phyloP scores from a whole-genome alignment of 176 grass and related monocot genomes.

The Oryza coarctata region DNA sequence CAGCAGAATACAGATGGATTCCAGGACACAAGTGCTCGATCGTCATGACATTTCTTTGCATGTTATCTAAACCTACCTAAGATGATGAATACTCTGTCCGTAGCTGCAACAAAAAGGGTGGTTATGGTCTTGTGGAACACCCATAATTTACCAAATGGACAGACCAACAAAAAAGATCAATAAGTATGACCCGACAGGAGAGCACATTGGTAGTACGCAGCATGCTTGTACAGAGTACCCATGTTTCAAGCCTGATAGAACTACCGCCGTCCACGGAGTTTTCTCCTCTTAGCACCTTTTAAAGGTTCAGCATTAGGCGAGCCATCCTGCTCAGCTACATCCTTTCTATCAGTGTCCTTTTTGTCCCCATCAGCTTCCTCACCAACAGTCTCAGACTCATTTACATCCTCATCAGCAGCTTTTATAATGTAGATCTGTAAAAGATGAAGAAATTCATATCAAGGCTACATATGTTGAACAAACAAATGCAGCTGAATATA shows the following conservation, averaged over 20 bases:
- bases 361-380: slow-evolving; percentile 27
- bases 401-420: slow-evolving; percentile 50
- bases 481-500: neutral
- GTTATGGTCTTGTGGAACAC: neutral
- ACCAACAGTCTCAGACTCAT: slow-evolving; percentile 32
- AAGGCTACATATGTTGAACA: neutral
- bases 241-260: neutral
- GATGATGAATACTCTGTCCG: neutral
- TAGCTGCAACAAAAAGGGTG: neutral
- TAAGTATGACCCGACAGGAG: slow-evolving; percentile 39
- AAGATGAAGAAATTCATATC: slow-evolving; percentile 3
- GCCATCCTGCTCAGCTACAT: slow-evolving; percentile 36
- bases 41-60: slow-evolving; percentile 34
- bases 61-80: slow-evolving; percentile 19
- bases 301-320: slow-evolving; percentile 31
- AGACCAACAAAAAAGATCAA: slow-evolving; percentile 45
- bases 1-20: neutral
- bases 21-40: neutral
- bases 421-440: slow-evolving; percentile 90
- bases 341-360: slow-evolving; percentile 22
- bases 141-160: slow-evolving; percentile 12
- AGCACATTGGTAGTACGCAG: neutral
- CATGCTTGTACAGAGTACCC: neutral
- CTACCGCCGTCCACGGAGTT: slow-evolving; percentile 38
- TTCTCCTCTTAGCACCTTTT: slow-evolving; percentile 47